A percentile compares a stretch with the other conserved stretches of the same genome.
Conservation (phyloP, 257 asterid species). For the Coffea eugenioides region DNA sequence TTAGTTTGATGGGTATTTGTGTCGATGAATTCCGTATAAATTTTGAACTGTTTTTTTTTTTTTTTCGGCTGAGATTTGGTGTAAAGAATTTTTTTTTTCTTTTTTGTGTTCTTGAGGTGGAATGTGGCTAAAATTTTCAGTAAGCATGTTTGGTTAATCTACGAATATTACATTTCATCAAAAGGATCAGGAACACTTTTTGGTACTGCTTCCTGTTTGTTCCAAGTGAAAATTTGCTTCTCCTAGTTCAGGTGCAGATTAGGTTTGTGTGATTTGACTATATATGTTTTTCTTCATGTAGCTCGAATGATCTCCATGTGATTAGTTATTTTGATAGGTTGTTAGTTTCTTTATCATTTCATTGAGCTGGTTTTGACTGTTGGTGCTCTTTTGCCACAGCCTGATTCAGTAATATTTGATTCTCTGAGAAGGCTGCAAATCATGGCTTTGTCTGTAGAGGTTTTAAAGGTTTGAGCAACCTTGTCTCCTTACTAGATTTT, state of each 20-base stretch:
- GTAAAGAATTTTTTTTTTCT: not conserved
- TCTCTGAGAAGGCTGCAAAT: constrained; percentile 79
- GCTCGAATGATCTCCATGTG: not conserved
- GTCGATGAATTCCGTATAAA: constrained; percentile 6
- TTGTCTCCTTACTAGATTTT: constrained; percentile 10
- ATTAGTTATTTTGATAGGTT: constrained; percentile 12
- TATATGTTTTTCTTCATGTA: not conserved
- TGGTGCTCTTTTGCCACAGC: constrained; percentile 37
- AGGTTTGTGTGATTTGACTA: not conserved
- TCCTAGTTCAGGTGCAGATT: not conserved
- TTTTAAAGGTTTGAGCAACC: constrained; percentile 56
- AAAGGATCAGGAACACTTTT: constrained; percentile 13
- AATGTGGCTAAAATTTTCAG: constrained; percentile 28
- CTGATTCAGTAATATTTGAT: constrained; percentile 53
- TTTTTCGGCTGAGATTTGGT: not conserved
- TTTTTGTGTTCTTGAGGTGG: not conserved
- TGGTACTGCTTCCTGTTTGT: not conserved
- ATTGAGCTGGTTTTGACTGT: constrained; percentile 16
- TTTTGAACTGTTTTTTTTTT: not conserved
- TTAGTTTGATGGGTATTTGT: not conserved
- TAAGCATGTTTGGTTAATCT: not conserved
- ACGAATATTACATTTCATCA: not conserved
- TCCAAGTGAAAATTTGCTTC: not conserved
- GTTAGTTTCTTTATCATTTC: not conserved
- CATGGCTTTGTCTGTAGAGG: constrained; percentile 72